Conservation (phyloP, 305 asterid species). For the Fraxinus paxiana region DNA sequence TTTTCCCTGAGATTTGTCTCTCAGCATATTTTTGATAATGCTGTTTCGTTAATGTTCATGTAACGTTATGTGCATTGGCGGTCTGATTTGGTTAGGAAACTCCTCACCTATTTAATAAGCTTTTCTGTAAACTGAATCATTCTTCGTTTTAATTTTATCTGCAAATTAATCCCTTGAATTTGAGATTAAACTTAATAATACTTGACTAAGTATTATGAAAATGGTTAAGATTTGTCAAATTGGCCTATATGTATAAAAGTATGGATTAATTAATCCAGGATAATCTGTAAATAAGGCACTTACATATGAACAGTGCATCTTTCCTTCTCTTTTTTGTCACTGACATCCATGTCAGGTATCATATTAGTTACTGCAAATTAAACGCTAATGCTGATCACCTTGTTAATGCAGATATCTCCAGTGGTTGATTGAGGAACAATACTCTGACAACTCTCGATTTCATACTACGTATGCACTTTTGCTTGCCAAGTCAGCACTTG, state of each 20-base stretch:
- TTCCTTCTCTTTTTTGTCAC: background rate
- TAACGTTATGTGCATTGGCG: background rate
- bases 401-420: conserved; percentile 73
- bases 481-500: conserved; percentile 87
- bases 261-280: background rate
- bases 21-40: background rate
- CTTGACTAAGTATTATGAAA: conserved; percentile 6
- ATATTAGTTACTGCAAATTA: conserved; percentile 14
- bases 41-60: background rate
- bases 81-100: background rate
- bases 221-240: conserved; percentile 11
- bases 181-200: background rate
- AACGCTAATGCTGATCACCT: conserved; percentile 6
- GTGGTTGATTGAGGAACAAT: conserved; percentile 95
- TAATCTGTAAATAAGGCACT: background rate
- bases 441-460: conserved; percentile 64
- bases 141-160: background rate
- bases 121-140: background rate
- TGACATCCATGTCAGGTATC: background rate
- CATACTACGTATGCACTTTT: conserved; percentile 83
- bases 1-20: background rate
- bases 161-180: background rate
- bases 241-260: background rate
- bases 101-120: background rate
- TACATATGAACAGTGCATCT: background rate